These are phyloP conservation scores for Monosporascus sp. DNA, from an alignment of 2,329 filamentous ascomycete genomes.

Conservation along the genomic window DNA sequence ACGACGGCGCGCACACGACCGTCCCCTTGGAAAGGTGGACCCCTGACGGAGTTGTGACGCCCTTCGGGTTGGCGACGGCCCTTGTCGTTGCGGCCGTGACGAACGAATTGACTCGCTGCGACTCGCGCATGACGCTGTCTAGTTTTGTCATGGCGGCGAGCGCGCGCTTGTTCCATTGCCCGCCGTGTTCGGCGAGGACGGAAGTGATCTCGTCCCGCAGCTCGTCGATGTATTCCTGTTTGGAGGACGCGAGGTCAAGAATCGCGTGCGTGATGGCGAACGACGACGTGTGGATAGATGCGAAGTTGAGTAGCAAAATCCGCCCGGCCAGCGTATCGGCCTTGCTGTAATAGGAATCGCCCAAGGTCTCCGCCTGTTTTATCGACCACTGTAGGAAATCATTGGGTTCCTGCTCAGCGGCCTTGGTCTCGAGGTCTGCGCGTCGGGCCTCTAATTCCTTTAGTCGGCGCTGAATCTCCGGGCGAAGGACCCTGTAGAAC, in stretches of 20 bases:
- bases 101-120: constrained; percentile 30
- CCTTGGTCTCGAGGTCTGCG: constrained; percentile 14
- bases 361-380: constrained; percentile 5
- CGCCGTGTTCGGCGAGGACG: constrained; percentile 22
- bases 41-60: constrained; percentile 30
- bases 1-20: constrained; percentile 24
- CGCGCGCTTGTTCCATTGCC: constrained; percentile 28
- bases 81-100: constrained; percentile 22
- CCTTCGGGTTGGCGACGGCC: constrained; percentile 16
- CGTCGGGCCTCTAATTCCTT: constrained; percentile 15
- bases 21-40: constrained; percentile 27
- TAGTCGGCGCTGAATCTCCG: constrained; percentile 22
- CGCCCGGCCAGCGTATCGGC: constrained; percentile 21
- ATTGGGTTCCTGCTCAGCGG: constrained; percentile 11
- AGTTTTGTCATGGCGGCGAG: constrained; percentile 32
- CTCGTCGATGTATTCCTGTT: constrained; percentile 34
- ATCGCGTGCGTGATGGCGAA: constrained; percentile 32
- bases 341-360: constrained; percentile 20
- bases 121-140: constrained; percentile 38
- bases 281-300: constrained; percentile 35
- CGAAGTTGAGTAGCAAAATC: constrained; percentile 30
- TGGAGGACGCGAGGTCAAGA: constrained; percentile 36
- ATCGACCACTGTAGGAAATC: constrained; percentile 18
- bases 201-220: constrained; percentile 37
- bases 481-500: constrained; percentile 18